Conservation (phyloP, 2,329 filamentous ascomycete genomes). For the Trichoderma breve region DNA sequence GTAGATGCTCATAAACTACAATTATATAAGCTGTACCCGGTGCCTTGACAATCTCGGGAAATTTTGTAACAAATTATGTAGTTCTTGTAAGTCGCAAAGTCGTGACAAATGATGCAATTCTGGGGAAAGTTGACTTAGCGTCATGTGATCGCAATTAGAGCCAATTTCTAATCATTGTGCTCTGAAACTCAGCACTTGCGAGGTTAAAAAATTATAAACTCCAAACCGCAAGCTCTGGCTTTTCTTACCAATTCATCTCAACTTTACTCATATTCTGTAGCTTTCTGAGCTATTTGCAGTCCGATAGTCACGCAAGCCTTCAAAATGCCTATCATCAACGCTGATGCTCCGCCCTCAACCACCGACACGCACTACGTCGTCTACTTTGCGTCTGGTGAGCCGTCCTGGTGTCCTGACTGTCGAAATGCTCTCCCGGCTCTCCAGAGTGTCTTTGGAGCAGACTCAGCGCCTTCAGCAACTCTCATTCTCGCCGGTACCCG, state of each 20-base stretch:
- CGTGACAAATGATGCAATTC: constrained; percentile 17
- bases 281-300: background rate
- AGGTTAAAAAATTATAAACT: background rate
- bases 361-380: constrained; percentile 31
- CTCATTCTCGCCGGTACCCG: constrained; percentile 29
- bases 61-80: background rate
- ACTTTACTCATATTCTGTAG: background rate
- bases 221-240: background rate
- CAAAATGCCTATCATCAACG: constrained; percentile 31
- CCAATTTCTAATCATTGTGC: background rate
- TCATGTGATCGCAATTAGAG: constrained; percentile 7
- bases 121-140: background rate
- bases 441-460: constrained; percentile 26
- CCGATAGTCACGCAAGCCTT: background rate
- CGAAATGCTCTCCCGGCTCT: constrained; percentile 29
- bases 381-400: constrained; percentile 32
- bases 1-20: too few relatives aligned
- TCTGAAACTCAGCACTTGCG: background rate
- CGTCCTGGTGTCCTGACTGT: constrained; percentile 33
- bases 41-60: background rate
- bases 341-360: constrained; percentile 27
- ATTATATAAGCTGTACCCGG: background rate
- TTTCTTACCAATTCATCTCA: background rate
- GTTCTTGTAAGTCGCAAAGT: background rate
- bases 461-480: constrained; percentile 28